phyloP scores from a whole-genome alignment of 2,329 filamentous ascomycete genomes.

The Colletotrichum noveboracense region DNA sequence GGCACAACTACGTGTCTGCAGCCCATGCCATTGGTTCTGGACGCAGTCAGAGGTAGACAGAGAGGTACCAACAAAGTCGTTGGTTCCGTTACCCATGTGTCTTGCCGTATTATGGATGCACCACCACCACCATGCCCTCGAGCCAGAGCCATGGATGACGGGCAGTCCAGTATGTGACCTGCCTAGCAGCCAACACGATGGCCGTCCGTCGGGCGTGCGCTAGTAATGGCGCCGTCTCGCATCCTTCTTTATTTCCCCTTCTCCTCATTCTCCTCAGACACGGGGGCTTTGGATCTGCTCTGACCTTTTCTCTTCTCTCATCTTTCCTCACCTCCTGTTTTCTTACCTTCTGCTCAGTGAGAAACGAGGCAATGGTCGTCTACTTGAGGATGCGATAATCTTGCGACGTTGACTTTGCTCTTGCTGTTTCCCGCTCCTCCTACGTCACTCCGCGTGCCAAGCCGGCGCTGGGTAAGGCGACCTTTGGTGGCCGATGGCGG shows the following conservation, averaged over 20 bases:
- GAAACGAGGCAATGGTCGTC: neutral
- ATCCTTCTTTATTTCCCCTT: neutral
- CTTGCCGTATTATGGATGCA: neutral
- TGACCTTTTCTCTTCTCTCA: neutral
- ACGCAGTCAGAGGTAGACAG: neutral
- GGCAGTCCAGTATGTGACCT: neutral
- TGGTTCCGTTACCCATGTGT: neutral
- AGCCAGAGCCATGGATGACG: neutral
- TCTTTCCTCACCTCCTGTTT: neutral
- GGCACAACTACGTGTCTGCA: neutral
- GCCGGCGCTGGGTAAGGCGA: neutral
- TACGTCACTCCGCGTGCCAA: conserved; percentile 7
- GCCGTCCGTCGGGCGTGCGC: neutral
- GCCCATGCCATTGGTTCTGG: neutral
- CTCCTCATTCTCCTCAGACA: neutral
- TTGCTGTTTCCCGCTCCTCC: neutral
- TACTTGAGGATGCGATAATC: neutral
- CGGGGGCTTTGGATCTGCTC: neutral
- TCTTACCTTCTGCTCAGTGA: neutral
- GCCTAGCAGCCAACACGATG: neutral
- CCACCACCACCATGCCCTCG: neutral
- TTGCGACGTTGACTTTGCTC: neutral
- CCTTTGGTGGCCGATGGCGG: conserved; percentile 8
- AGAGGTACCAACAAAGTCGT: neutral
- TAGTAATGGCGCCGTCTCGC: neutral